Evolutionary conservation across 257 asterid species (phyloP).

Genomic region (Nicotiana noctiflora): DNA sequence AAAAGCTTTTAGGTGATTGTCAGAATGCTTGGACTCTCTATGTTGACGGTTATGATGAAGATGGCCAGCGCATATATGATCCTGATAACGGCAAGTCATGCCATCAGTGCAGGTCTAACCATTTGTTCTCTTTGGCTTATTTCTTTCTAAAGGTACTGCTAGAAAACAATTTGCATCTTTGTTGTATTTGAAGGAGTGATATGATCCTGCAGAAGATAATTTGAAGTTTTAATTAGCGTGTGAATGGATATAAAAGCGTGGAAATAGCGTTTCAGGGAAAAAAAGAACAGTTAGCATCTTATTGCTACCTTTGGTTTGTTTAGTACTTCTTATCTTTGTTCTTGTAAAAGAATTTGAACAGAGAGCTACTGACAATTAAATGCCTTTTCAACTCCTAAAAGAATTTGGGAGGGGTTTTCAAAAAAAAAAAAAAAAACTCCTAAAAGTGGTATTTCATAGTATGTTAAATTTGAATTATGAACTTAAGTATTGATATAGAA

Average conservation of each 20-base stretch:
- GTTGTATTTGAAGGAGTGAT: neutral
- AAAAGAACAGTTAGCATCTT: neutral
- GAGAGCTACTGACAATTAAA: too few species aligned
- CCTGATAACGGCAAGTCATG: constrained; percentile 42
- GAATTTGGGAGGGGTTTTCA: too few species aligned
- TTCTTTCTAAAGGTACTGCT: neutral
- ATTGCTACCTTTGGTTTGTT: neutral
- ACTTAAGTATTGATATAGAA: neutral
- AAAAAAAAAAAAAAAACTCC: too few species aligned
- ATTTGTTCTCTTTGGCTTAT: neutral
- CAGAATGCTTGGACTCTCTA: constrained; percentile 37
- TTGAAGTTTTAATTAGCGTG: neutral
- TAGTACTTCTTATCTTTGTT: neutral
- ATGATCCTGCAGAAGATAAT: neutral
- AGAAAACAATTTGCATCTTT: neutral
- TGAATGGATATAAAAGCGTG: neutral
- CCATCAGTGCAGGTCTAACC: constrained; percentile 68
- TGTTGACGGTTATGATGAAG: constrained; percentile 57
- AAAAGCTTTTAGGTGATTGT: constrained; percentile 53
- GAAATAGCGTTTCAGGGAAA: neutral
- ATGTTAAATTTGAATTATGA: neutral
- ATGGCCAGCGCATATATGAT: constrained; percentile 50
- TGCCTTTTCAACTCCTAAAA: neutral
- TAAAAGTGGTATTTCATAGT: neutral
- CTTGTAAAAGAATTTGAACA: too few species aligned